phyloP scores from a whole-genome alignment of 2,329 filamentous ascomycete species.

The Neopestalotiopsis sp. region DNA sequence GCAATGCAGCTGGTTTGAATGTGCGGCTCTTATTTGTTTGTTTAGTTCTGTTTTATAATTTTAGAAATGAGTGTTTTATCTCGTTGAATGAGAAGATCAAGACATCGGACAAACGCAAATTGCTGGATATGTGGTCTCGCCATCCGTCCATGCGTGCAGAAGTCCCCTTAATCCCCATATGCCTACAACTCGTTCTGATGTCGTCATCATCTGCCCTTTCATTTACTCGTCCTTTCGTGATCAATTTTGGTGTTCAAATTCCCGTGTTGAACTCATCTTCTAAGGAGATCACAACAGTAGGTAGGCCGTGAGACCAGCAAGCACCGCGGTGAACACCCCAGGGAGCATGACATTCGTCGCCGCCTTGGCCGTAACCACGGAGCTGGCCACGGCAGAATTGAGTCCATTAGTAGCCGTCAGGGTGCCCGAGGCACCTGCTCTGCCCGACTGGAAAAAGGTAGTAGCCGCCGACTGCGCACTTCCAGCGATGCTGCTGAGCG shows the following conservation, averaged over 20 bases:
- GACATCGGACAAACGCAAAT: neutral
- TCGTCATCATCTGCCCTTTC: neutral
- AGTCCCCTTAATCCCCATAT: neutral
- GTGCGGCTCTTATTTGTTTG: neutral
- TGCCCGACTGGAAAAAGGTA: neutral
- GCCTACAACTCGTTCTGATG: neutral
- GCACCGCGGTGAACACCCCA: neutral
- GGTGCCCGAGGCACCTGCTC: neutral
- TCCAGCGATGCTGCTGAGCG: conserved; percentile 1
- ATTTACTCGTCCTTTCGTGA: neutral
- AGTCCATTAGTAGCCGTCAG: neutral
- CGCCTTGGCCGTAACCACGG: neutral
- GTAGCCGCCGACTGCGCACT: neutral
- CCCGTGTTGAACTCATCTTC: neutral
- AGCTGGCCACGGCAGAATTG: neutral
- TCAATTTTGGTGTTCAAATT: neutral
- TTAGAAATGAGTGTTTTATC: neutral
- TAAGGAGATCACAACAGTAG: neutral
- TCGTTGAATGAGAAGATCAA: neutral
- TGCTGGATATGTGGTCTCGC: neutral
- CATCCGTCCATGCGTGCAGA: neutral
- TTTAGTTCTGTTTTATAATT: neutral
- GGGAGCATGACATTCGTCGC: neutral
- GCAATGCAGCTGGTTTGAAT: neutral
- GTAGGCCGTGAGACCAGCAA: neutral